phyloP scores from a whole-genome alignment of 2,329 filamentous ascomycete species.

The Ophiosphaerella korrae region DNA sequence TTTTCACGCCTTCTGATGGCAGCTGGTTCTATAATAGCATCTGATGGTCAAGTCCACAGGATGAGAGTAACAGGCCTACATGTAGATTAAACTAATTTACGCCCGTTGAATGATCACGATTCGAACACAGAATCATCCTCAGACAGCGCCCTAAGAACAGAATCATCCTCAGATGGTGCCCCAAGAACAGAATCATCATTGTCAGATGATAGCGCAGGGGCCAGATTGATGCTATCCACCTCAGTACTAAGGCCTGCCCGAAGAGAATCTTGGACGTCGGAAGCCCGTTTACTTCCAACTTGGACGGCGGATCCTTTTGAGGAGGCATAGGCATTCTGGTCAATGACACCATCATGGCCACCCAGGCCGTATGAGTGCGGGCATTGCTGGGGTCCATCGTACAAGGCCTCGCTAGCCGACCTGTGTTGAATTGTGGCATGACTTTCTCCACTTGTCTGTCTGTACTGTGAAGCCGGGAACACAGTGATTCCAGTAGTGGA shows the following conservation, averaged over 20 bases:
- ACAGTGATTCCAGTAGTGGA: slow-evolving; percentile 12
- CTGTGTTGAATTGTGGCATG: slow-evolving; percentile 1
- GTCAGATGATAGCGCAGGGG: no score
- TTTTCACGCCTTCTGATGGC: background rate
- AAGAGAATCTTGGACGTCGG: background rate
- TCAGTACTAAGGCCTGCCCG: no score
- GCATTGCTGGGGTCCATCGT: background rate
- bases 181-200: background rate
- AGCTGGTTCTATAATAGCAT: no score
- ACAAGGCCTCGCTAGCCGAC: slow-evolving; percentile 12
- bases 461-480: slow-evolving; percentile 21
- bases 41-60: no score
- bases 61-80: no score
- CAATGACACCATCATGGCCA: slow-evolving; percentile 7
- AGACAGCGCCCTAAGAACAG: no score
- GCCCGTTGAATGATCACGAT: no score
- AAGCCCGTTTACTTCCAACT: background rate
- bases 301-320: background rate
- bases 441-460: slow-evolving; percentile 6
- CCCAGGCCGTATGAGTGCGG: slow-evolving; percentile 20
- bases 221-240: background rate
- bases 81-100: no score
- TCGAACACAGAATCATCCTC: no score
- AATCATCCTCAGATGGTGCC: no score
- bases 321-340: background rate